Conservation (phyloP, 805 yeast genomes). For the Ogataea angusta region DNA sequence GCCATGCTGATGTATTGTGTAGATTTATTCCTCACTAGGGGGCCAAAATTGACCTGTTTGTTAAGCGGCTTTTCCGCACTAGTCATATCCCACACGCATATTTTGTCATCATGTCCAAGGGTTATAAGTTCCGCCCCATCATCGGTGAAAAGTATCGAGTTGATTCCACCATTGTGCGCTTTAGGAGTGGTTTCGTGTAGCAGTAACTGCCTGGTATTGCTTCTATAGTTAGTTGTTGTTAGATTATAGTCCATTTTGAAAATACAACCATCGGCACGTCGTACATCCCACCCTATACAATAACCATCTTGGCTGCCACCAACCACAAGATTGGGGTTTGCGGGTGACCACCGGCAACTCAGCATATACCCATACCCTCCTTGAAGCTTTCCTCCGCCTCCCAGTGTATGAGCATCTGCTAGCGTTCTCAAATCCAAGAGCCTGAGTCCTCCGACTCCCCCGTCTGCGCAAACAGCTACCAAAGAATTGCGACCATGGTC, state of each 20-base stretch:
- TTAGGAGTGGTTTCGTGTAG: slow-evolving; percentile 34
- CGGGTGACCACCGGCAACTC: slow-evolving; percentile 62
- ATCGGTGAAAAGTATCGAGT: slow-evolving; percentile 74
- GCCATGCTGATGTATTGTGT: slow-evolving; percentile 55
- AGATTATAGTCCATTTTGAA: slow-evolving; percentile 53
- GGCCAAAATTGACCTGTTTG: slow-evolving; percentile 72
- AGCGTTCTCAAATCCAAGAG: slow-evolving; percentile 72
- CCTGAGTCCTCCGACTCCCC: slow-evolving; percentile 42
- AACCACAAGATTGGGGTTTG: slow-evolving; percentile 56
- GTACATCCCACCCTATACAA: slow-evolving; percentile 80
- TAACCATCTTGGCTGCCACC: slow-evolving; percentile 83
- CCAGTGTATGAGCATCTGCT: slow-evolving; percentile 67
- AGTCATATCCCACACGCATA: slow-evolving; percentile 74
- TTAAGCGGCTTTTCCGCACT: slow-evolving; percentile 46
- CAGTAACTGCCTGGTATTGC: slow-evolving; percentile 21
- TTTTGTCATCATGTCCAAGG: slow-evolving; percentile 76
- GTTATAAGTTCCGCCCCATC: slow-evolving; percentile 60
- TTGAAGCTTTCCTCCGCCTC: slow-evolving; percentile 29
- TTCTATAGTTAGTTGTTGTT: slow-evolving; percentile 21
- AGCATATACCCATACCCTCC: slow-evolving; percentile 32
- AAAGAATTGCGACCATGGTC: slow-evolving; percentile 44
- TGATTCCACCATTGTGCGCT: slow-evolving; percentile 77
- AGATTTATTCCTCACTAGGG: slow-evolving; percentile 63
- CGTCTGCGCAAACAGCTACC: slow-evolving; percentile 69
- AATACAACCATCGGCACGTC: slow-evolving; percentile 64